Evolutionary conservation across 2,329 filamentous ascomycete species (phyloP), one percentile per base, ranked within the genome.

Genomic region (Verticillium zaregamsianum): DNA sequence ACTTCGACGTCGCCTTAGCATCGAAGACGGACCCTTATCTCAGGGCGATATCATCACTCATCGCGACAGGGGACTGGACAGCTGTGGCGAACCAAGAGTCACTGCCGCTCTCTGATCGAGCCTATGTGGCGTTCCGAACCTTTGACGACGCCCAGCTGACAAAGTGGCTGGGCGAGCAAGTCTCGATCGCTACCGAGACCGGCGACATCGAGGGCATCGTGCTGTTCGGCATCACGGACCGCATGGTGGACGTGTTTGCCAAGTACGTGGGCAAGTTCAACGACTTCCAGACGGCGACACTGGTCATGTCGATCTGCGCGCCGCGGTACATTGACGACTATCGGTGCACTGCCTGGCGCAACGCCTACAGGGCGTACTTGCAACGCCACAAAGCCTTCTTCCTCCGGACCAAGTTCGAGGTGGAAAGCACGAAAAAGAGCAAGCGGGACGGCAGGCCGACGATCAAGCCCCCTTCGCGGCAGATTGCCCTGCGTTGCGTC

Each of bases 121-220:
- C 90, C 23, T 90, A 87, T 61, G 84, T 94, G 32, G 92, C 91
- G 1, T 79, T 94, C 35, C 82, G 86, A 61, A 85, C 88, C 73
- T 83, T 90, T 59, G 76, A 80, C 54, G 88, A 90, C 66, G 80
- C 82, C 6, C 79, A 85, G 66, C 80, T 90, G 52, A 85, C 85
- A 1, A 79, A 79, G 57, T 94, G 92, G 84, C 85, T 96, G 32
- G 79, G 85, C 32, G 82, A 87, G 31, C 83, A 90, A 66, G 86
- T 89, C 14, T 76, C 80, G 4, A 80, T 84, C 49, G 85, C 87
- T 17, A 83, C 88, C 58, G 76, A 79, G 14, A 83, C 85, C 3
- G 91, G 91, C 57, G 88, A 93, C 68, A 84, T 93, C 58, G 90
- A 93, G 73, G 91, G 88, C 35, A 85, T 95, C 49, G 84, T 93